Evolutionary conservation across 139 green algal species (phyloP), one percentile per base, ranked within the genome.

Genomic region (Trebouxia sp.): DNA sequence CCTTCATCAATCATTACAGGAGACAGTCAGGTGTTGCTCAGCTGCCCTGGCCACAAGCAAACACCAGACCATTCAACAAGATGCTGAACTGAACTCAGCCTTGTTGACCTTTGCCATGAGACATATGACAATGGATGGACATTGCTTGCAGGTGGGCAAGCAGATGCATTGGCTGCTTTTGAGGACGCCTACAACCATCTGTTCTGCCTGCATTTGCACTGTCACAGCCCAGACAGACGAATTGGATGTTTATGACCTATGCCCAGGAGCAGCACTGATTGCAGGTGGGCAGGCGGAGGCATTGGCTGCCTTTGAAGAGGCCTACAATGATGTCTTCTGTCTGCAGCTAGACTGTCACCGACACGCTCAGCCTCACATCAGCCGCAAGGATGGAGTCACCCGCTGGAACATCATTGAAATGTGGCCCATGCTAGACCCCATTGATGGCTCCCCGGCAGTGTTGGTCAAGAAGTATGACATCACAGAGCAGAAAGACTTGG

Each of bases 391-490:
- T 51, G 43, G 43, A 0, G 41, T 22, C 24, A 28, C 38, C 26
- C 39, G 20, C 9, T 62, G 35, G 41, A 43, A 62, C 10, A 56
- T 79, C 43, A 43, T 79, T 30, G 45, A 79, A n/a, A 79, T 79
- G 72, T 69, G 58, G 58, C 58, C 58, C 1, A 41, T 69, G 51
- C 75, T 70, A 30, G 58, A 69, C 24, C 58, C 58, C 5, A 69
- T 69, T 26, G 30, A 69, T 22, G 30, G 11, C 11, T 39, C 10
- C 11, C 58, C 58, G 11, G 58, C 58, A 42, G 58, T 69, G 30
- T 30, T 69, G 28, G 30, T 69, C 30, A 69, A 69, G 30, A 69
- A 69, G 58, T 69, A 69, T 41, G 58, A 69, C 30, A 69, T 69
- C 28, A 69, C 58, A 26, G 24, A 39, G 30, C 58, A 69, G 58